Percentiles rank a stretch among this genome's conserved stretches.
phyloP scores from a whole-genome alignment of 345 rosid genomes.

The Pugionium dolabratum region DNA sequence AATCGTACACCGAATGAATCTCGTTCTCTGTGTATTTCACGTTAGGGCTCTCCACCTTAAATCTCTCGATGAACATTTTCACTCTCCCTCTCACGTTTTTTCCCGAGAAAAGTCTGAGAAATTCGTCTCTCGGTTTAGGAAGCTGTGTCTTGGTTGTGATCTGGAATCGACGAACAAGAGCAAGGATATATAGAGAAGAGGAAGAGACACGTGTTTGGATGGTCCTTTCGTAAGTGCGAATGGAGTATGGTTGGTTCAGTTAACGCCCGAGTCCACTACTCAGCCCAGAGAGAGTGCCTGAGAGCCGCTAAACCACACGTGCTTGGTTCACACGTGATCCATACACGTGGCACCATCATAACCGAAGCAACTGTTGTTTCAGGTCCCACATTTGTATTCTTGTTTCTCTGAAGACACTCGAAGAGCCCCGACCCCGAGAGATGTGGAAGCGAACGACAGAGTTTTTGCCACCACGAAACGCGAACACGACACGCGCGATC shows the following conservation, averaged over 20 bases:
- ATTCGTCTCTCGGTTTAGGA: no score
- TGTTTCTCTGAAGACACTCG: slow-evolving; percentile 11
- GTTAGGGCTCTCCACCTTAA: slow-evolving; percentile 85
- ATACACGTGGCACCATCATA: no score
- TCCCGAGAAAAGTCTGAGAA: no score
- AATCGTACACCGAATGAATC: slow-evolving; percentile 79
- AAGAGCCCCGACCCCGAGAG: slow-evolving; percentile 27
- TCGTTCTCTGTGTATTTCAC: slow-evolving; percentile 77
- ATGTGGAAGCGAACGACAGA: slow-evolving; percentile 8
- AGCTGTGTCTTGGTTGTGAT: slow-evolving; percentile 24
- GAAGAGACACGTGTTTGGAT: slow-evolving; percentile 32
- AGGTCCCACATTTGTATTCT: not conserved
- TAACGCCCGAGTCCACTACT: slow-evolving; percentile 17
- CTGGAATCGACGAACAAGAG: slow-evolving; percentile 17
- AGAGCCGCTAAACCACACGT: no score
- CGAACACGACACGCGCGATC: slow-evolving; percentile 17
- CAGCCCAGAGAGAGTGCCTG: no score
- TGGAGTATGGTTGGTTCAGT: slow-evolving; percentile 17
- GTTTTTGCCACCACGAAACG: not conserved
- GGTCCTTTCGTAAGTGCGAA: not conserved
- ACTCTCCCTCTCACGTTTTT: not conserved
- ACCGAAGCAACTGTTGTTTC: no score
- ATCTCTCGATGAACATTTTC: slow-evolving; percentile 78
- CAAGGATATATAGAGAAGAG: slow-evolving; percentile 25
- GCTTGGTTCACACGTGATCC: no score